phyloP scores from a whole-genome alignment of 306 rosid genomes.

The Cyclanthera cordifolia region DNA sequence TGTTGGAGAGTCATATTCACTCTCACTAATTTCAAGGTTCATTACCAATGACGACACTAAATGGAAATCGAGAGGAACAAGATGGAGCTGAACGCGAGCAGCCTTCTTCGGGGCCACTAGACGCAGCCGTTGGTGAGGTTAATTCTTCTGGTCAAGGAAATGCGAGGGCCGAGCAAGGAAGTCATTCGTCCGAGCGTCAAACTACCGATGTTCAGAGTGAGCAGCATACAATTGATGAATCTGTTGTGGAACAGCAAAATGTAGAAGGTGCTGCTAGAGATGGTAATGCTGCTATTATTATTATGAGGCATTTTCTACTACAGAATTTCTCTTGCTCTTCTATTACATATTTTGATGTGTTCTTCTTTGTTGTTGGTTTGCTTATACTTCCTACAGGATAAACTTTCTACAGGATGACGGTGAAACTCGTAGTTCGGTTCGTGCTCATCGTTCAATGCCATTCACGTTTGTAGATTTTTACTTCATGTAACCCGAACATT shows the following conservation, averaged over 20 bases:
- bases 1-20: background rate
- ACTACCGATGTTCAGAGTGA: slow-evolving; percentile 21
- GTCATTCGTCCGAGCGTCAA: slow-evolving; percentile 45
- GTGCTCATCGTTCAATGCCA: too few relatives aligned
- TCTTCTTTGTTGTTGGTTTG: too few relatives aligned
- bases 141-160: slow-evolving; percentile 61
- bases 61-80: slow-evolving; percentile 46
- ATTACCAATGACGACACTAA: slow-evolving; percentile 37
- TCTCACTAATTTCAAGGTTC: slow-evolving; percentile 37
- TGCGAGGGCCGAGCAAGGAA: slow-evolving; percentile 41
- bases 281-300: slow-evolving; percentile 52
- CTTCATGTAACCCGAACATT: too few relatives aligned
- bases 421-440: too few relatives aligned
- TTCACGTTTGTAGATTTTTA: too few relatives aligned
- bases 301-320: slow-evolving; percentile 4
- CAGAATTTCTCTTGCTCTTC: too few relatives aligned
- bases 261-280: slow-evolving; percentile 46
- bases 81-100: slow-evolving; percentile 39
- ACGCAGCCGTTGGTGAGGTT: slow-evolving; percentile 24
- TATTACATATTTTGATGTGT: too few relatives aligned
- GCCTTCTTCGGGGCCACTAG: slow-evolving; percentile 46
- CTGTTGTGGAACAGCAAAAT: slow-evolving; percentile 35
- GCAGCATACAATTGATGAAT: slow-evolving; percentile 29
- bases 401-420: too few relatives aligned
- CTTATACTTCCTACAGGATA: too few relatives aligned